Evolutionary conservation across 495 filamentous ascomycete species (phyloP).

Genomic region (Hypoxylon perforatum): DNA sequence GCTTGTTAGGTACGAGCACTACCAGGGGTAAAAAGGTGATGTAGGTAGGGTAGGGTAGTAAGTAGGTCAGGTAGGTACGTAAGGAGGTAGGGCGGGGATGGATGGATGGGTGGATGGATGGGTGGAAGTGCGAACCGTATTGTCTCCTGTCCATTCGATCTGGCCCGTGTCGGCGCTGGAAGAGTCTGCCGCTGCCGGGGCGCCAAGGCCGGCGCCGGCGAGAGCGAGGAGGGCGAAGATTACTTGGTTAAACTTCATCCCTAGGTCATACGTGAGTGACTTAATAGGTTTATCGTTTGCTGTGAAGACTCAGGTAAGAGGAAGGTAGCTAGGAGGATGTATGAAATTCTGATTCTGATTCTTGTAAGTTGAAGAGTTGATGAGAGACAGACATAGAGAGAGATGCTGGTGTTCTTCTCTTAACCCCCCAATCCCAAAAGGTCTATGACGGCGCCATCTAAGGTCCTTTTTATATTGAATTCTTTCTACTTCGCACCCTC

Average conservation of each 20-base stretch:
- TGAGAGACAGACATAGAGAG: too few relatives aligned
- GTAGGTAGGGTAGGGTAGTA: too few relatives aligned
- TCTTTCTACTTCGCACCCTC: not conserved
- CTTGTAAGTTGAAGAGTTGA: too few relatives aligned
- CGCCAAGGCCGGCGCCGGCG: not conserved
- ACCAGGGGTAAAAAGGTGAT: too few relatives aligned
- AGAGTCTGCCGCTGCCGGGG: not conserved
- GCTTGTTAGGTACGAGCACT: too few relatives aligned
- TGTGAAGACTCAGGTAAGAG: too few relatives aligned
- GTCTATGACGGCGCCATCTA: not conserved
- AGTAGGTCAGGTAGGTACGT: too few relatives aligned
- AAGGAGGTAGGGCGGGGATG: too few relatives aligned
- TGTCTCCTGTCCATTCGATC: not conserved
- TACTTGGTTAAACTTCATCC: not conserved
- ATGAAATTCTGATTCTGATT: too few relatives aligned
- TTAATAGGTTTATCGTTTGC: too few relatives aligned
- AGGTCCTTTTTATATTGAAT: constrained; percentile 3
- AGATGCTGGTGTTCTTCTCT: not conserved
- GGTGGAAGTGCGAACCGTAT: not conserved
- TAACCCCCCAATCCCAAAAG: not conserved
- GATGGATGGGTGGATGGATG: too few relatives aligned
- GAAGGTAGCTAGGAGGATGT: too few relatives aligned
- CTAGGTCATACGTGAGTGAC: not conserved
- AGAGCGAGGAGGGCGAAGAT: not conserved
- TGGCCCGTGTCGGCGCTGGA: not conserved